Conservation (phyloP, 1,139 yeast genomes). For the Nakaseomyces kungkrabaensis region DNA sequence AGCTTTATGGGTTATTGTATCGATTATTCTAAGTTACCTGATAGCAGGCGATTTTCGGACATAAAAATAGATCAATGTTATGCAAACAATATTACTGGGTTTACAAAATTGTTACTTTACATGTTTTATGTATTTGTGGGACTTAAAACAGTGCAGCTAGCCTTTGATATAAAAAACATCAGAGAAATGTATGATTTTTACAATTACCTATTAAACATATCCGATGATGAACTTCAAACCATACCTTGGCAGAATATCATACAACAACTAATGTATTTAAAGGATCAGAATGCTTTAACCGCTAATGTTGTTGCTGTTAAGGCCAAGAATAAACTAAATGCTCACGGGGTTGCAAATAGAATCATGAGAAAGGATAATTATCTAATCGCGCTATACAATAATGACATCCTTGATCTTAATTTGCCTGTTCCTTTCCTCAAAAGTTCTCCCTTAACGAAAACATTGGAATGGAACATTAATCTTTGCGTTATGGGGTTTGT, state of each 20-base stretch:
- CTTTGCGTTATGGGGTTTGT: constrained; percentile 80
- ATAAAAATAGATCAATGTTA: constrained; percentile 57
- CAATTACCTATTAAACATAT: constrained; percentile 51
- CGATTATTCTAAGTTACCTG: constrained; percentile 44
- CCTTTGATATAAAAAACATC: constrained; percentile 32
- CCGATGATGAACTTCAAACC: constrained; percentile 80
- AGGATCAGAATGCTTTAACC: constrained; percentile 63
- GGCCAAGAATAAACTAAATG: constrained; percentile 68
- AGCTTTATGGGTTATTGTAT: constrained; percentile 79
- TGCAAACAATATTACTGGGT: constrained; percentile 35
- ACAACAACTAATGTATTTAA: constrained; percentile 59
- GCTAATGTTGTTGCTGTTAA: constrained; percentile 48
- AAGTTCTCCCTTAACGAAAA: constrained; percentile 56
- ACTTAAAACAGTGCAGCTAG: constrained; percentile 52
- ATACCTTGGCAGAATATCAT: constrained; percentile 89
- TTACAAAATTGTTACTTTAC: constrained; percentile 51
- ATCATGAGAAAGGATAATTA: constrained; percentile 94
- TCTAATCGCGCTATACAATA: constrained; percentile 79
- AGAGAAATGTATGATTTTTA: constrained; percentile 32
- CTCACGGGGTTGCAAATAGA: constrained; percentile 90
- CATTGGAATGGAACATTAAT: constrained; percentile 89
- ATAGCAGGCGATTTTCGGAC: constrained; percentile 33
- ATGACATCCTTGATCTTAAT: constrained; percentile 58
- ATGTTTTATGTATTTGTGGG: constrained; percentile 50
- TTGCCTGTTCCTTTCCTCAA: constrained; percentile 38